Base-by-base conservation (phyloP, 2,329 filamentous ascomycete genomes). In the Pseudofabraea citricarpa region DNA sequence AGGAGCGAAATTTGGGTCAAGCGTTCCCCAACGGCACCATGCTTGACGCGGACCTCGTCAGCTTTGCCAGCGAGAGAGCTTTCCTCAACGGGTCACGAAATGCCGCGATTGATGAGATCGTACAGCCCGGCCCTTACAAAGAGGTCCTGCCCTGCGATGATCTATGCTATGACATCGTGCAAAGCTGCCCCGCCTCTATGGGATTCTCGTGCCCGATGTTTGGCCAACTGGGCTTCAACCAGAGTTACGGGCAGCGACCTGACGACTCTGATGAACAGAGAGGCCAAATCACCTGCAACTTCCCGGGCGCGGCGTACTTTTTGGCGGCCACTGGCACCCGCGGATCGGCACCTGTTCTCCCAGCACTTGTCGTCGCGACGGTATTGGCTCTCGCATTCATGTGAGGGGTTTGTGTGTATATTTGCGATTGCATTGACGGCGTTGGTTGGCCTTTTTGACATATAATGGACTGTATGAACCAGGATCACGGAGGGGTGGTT, bases 61-160 rank as follows among this genome's bases (percentile, higher is more conserved):
- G 40, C 5, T 40, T 53, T 2, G 46, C 45, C 15, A 52, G 50
- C 19, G 36, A 52, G 38, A 44, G 58, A 18, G 18, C 43, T 19
- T 36, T 43, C 29, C 69, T 66, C 41, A 81, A 75, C 44, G 64
- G 68, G 7, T 87, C 84, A 10, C 77, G 90, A 15, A 91, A 89
- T 56, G 60, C 73, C 0, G 67, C 78, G 37, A 93, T 97, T 53
- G 90, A 96, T 57, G 56, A 70, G 2, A 53, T 68, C 1, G 80
- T 97, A 46, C 66, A 74, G 49, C 90, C 93, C 0, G 93, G 93
- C 0, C 93, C 93, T 0, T 97, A 98, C 67, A 94, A 90, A 60
- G 93, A 98, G 68, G 71, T 97, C 16, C 69, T 95, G 7, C 93
- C 93, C 0, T 97, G 91, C 58, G 79, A 87, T 48, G 85, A 95